Conservation (phyloP, 257 asterid genomes). For the Parsonsia alboflavescens region DNA sequence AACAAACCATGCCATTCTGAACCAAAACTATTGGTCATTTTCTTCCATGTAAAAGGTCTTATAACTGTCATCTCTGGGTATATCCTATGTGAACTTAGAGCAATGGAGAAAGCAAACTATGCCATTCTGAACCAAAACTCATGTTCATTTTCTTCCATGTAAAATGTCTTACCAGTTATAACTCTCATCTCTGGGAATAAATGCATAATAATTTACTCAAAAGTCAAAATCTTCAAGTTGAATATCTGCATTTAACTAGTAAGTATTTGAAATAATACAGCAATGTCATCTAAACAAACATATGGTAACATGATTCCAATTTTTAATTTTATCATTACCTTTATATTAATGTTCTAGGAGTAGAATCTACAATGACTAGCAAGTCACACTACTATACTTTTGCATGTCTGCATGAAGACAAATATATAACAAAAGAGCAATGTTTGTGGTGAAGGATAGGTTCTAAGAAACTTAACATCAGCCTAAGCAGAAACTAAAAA, state of each 20-base stretch:
- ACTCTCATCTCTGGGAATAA: background rate
- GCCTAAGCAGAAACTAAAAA: background rate
- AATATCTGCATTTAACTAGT: background rate
- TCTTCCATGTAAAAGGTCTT: background rate
- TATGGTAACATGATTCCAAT: background rate
- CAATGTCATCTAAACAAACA: background rate
- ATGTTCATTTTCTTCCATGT: background rate
- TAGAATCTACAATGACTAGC: background rate
- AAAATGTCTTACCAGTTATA: no score
- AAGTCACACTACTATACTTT: slow-evolving; percentile 1
- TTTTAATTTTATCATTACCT: background rate
- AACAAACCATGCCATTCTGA: background rate
- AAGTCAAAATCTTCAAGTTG: background rate
- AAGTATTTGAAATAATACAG: background rate
- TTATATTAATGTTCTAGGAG: background rate
- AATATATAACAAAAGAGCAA: background rate
- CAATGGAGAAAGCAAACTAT: background rate
- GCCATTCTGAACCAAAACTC: background rate
- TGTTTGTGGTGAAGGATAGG: background rate
- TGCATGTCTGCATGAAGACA: background rate
- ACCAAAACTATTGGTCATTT: background rate
- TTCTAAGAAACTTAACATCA: background rate
- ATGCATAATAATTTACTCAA: no score
- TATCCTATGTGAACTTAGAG: background rate
- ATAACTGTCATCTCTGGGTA: background rate